Evolutionary conservation across 345 rosid species (phyloP).

Genomic region (Durio zibethinus): DNA sequence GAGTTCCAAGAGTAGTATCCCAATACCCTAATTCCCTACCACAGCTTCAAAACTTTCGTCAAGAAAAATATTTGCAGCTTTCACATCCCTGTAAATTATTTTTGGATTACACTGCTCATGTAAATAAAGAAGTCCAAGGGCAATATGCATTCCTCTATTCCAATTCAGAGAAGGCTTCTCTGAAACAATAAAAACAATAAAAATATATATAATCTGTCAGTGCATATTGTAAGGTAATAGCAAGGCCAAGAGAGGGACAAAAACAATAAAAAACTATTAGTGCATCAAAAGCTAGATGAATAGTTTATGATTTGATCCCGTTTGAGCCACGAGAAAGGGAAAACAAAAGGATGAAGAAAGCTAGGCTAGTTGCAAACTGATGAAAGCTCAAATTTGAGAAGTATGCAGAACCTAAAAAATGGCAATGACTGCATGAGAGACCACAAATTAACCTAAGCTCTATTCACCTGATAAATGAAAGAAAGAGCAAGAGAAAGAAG

Average conservation of each 20-base stretch:
- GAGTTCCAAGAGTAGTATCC: constrained; percentile 83
- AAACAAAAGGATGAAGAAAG: not conserved
- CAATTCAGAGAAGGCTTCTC: constrained; percentile 78
- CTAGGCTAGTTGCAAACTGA: not conserved
- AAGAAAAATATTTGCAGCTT: constrained; percentile 90
- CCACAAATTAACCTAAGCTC: not conserved
- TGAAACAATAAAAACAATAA: too few relatives aligned
- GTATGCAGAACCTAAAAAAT: not conserved
- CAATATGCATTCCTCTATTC: constrained; percentile 67
- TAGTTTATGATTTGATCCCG: not conserved
- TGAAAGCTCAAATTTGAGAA: not conserved
- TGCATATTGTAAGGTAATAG: not conserved
- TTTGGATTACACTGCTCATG: constrained; percentile 92
- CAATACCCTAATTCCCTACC: constrained; percentile 94
- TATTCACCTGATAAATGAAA: not conserved
- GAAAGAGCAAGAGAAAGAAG: not conserved
- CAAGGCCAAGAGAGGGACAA: too few relatives aligned
- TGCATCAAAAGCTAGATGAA: not conserved
- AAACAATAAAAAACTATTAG: not conserved
- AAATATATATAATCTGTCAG: too few relatives aligned
- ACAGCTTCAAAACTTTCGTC: constrained; percentile 90
- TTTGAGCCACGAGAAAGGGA: not conserved
- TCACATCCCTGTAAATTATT: constrained; percentile 91
- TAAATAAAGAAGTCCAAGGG: constrained; percentile 75
- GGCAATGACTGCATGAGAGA: not conserved